These are phyloP conservation scores for Suhomyces kilbournensis DNA, from an alignment of 805 yeast genomes.

Conservation along the genomic window DNA sequence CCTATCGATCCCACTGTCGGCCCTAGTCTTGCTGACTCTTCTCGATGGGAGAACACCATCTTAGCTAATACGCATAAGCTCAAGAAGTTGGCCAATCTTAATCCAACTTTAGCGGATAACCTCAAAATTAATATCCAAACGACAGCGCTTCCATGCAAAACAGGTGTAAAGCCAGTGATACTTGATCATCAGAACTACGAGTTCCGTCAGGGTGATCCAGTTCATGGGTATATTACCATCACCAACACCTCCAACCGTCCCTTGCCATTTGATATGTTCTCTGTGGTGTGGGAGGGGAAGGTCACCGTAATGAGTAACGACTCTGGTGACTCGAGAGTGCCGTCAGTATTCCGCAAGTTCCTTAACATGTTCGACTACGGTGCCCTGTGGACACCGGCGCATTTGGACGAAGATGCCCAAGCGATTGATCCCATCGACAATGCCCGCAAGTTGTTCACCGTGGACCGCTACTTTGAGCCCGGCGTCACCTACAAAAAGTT, in stretches of 20 bases:
- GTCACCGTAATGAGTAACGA: slow-evolving; percentile 20
- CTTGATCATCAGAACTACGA: slow-evolving; percentile 18
- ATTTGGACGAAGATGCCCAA: slow-evolving; percentile 9
- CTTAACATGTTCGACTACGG: slow-evolving; percentile 30
- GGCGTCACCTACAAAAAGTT: slow-evolving; percentile 24
- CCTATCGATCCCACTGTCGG: background rate
- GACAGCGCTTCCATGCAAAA: slow-evolving; percentile 15
- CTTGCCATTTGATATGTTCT: slow-evolving; percentile 26
- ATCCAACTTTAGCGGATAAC: slow-evolving; percentile 13
- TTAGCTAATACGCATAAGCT: slow-evolving; percentile 25
- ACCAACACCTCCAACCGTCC: slow-evolving; percentile 16
- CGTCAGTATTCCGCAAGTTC: slow-evolving; percentile 25
- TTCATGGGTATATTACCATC: slow-evolving; percentile 23
- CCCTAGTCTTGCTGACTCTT: slow-evolving; percentile 5
- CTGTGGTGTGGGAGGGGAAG: slow-evolving; percentile 28
- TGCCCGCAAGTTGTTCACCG: slow-evolving; percentile 14
- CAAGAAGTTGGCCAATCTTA: slow-evolving; percentile 17
- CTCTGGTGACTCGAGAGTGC: slow-evolving; percentile 15
- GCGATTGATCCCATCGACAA: slow-evolving; percentile 21
- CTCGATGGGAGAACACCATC: slow-evolving; percentile 29
- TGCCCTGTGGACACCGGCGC: slow-evolving; percentile 31
- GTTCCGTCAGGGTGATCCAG: slow-evolving; percentile 25
- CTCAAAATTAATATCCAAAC: slow-evolving; percentile 18
- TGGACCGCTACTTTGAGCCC: slow-evolving; percentile 18
- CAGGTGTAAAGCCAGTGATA: slow-evolving; percentile 15